Conservation (phyloP, 176 grass and related monocot genomes). For the Lolium perenne region DNA sequence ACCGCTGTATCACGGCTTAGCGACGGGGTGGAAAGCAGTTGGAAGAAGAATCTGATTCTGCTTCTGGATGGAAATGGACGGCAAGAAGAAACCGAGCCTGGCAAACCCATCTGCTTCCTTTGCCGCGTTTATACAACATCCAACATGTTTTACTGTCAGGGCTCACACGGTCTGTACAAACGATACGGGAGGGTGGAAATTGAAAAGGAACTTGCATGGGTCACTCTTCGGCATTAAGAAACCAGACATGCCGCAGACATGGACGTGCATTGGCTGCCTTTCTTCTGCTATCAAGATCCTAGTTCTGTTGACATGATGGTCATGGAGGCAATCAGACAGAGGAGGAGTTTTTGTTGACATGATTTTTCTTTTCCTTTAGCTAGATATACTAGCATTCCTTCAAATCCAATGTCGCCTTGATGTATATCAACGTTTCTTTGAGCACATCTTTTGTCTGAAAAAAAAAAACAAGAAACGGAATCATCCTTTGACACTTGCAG, state of each 20-base stretch:
- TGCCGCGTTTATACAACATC: too few relatives aligned
- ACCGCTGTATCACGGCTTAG: not conserved
- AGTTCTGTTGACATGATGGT: not conserved
- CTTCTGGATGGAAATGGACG: not conserved
- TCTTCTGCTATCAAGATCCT: not conserved
- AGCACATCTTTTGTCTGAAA: not conserved
- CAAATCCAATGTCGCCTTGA: too few relatives aligned
- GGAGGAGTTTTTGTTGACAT: not conserved
- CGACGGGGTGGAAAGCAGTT: not conserved
- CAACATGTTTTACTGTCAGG: too few relatives aligned
- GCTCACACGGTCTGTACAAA: too few relatives aligned
- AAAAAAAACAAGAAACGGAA: not conserved
- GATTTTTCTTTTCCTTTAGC: too few relatives aligned
- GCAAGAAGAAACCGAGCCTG: not conserved
- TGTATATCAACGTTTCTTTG: not conserved
- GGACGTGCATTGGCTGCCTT: not conserved
- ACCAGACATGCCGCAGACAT: not conserved
- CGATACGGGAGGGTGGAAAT: too few relatives aligned
- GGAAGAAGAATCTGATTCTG: slow-evolving; percentile 27
- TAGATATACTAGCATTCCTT: too few relatives aligned
- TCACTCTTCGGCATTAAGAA: not conserved
- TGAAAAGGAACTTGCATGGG: too few relatives aligned
- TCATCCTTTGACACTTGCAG: not conserved
- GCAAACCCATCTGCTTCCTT: too few relatives aligned
- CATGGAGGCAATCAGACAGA: not conserved